These are phyloP conservation scores for Pinus albicaulis DNA, from an alignment of 75 land plant genomes.

Conservation along the genomic window DNA sequence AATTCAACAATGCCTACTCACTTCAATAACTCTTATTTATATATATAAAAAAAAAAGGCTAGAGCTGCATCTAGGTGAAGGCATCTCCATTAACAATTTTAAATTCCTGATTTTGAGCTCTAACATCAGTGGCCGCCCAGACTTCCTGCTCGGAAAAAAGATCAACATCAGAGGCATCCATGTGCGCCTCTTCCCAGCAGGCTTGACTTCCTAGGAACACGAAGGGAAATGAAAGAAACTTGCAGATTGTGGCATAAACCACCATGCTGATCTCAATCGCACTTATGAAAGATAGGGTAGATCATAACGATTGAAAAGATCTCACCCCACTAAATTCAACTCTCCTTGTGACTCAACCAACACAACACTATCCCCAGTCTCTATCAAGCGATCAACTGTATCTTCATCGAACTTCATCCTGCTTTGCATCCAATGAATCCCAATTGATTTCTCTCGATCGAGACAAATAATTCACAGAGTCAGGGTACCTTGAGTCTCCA, in stretches of 20 bases:
- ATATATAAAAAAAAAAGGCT: constrained; percentile 40
- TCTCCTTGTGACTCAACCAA: too few relatives aligned
- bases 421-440: too few relatives aligned
- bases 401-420: too few relatives aligned
- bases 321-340: too few relatives aligned
- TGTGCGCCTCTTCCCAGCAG: constrained; percentile 58
- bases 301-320: too few relatives aligned
- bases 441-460: too few relatives aligned
- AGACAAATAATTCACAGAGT: too few relatives aligned
- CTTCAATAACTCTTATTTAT: too few relatives aligned
- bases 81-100: constrained; percentile 37
- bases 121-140: constrained; percentile 53
- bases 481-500: too few relatives aligned
- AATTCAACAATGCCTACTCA: too few relatives aligned
- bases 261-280: constrained; percentile 60
- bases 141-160: constrained; percentile 76
- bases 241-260: constrained; percentile 77
- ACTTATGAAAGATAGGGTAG: constrained; percentile 52
- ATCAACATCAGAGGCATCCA: constrained; percentile 72
- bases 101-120: constrained; percentile 31
- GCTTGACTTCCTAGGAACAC: constrained; percentile 54
- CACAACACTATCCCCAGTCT: too few relatives aligned
- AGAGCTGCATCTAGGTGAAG: constrained; percentile 55
- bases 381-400: too few relatives aligned
- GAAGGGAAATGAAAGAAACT: constrained; percentile 51